Percentiles rank a stretch among this genome's conserved stretches.
Evolutionary conservation across 768 basidiomycete species (phyloP).

Genomic region (Russula brevipes): DNA sequence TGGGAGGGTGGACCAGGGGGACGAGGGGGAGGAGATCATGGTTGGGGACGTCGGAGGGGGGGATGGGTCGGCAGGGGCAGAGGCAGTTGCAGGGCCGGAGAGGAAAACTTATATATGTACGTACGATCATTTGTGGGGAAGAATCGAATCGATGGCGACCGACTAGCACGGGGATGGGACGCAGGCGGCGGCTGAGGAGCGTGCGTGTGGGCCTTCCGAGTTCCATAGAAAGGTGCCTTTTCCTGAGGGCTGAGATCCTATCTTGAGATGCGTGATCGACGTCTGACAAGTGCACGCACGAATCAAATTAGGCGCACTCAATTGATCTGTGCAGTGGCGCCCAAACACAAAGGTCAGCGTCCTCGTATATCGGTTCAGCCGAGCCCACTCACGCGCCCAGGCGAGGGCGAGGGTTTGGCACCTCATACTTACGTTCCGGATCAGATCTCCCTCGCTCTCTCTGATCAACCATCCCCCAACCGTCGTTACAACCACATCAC

Average conservation of each 20-base stretch:
- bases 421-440: background rate
- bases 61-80: background rate
- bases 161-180: conserved; percentile 18
- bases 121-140: conserved; percentile 10
- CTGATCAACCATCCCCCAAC: background rate
- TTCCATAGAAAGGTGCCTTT: conserved; percentile 21
- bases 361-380: conserved; percentile 14
- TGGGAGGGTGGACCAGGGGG: conserved; percentile 21
- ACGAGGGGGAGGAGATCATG: background rate
- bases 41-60: background rate
- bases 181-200: background rate
- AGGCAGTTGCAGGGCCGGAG: background rate
- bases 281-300: background rate
- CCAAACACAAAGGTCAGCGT: conserved; percentile 13
- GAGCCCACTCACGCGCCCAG: background rate
- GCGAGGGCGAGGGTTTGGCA: background rate
- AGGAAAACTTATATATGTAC: conserved; percentile 12
- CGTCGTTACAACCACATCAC: conserved; percentile 7
- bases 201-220: background rate
- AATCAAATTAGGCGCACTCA: conserved; percentile 5
- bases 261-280: conserved; percentile 19
- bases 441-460: background rate
- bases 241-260: conserved; percentile 9
- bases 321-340: conserved; percentile 3
- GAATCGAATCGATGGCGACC: conserved; percentile 3